Base-by-base conservation (phyloP, 2,329 filamentous ascomycete genomes). In the Monosporascus sp. region DNA sequence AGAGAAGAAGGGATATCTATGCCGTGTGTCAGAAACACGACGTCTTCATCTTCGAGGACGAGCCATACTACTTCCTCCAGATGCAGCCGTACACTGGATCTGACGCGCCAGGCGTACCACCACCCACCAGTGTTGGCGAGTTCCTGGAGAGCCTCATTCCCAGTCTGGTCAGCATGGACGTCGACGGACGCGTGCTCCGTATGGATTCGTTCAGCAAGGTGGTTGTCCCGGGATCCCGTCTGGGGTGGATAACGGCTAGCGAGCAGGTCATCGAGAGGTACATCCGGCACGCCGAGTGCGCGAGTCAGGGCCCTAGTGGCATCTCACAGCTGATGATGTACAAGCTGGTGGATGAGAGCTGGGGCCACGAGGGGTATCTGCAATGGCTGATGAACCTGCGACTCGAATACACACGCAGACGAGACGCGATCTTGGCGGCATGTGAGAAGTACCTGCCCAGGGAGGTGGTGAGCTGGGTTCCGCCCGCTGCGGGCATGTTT, bases 201-300 rank as follows among this genome's bases (percentile, higher is more conserved):
- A 81, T 97, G 72, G 92, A 97, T 69, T 96, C 91, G 0, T 95
- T 97, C 73, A 95, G 90, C 64, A 97, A 97, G 74, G 90, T 96
- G 1, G 79, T 96, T 34, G 81, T 91, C 0, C 92, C 93, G 0
- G 92, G 92, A 8, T 85, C 87, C 16, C 84, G 92, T 45, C 73
- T 88, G 41, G 92, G 92, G 43, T 99, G 94, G 93, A 81, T 97
- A 54, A 96, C 93, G 0, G 93, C 86, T 1, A 89, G 89, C 2
- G 87, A 87, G 64, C 88, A 97, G 73, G 79, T 99, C 54, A 76
- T 95, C 54, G 89, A 96, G 70, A 82, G 88, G 40, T 96, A 90
- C 71, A 78, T 86, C 57, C 86, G 88, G 45, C 90, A 95, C 71
- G 86, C 86, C 59, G 94, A 99, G 71, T 84, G 87, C 22, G 87